These are phyloP conservation scores for Diversispora eburnea DNA, from an alignment of 192 early-diverging fungal genomes.

Conservation along the genomic window DNA sequence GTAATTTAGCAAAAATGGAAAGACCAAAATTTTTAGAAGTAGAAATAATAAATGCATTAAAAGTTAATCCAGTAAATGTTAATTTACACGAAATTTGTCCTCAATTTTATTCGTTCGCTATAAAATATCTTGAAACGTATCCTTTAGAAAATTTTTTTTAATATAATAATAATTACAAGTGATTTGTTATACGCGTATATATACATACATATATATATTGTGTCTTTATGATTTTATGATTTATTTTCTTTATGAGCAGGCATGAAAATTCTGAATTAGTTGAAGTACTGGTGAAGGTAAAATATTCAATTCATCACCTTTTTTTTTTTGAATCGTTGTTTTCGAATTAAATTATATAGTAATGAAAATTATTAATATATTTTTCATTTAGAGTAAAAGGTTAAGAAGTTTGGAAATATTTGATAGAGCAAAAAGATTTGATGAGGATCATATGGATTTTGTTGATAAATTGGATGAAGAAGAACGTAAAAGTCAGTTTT, in stretches of 20 bases:
- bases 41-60: not conserved
- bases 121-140: conserved; percentile 1
- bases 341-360: too few species aligned
- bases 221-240: not conserved
- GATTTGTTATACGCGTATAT: too few species aligned
- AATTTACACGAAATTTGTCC: not conserved
- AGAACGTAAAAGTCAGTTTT: not conserved
- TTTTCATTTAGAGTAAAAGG: not conserved
- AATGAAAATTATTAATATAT: not conserved
- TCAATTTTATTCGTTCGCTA: not conserved
- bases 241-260: not conserved
- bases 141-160: not conserved
- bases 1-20: not conserved
- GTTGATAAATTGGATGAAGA: not conserved
- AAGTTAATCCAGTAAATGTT: not conserved
- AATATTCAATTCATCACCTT: not conserved
- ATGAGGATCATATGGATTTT: not conserved
- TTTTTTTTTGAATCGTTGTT: too few species aligned
- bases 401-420: not conserved
- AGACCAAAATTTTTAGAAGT: not conserved
- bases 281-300: not conserved
- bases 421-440: not conserved
- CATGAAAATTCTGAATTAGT: not conserved
- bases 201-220: too few species aligned
- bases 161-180: too few species aligned